These are phyloP conservation scores for Chaetomiaceae sp. DNA, from an alignment of 2,329 filamentous ascomycete genomes.

Conservation along the genomic window DNA sequence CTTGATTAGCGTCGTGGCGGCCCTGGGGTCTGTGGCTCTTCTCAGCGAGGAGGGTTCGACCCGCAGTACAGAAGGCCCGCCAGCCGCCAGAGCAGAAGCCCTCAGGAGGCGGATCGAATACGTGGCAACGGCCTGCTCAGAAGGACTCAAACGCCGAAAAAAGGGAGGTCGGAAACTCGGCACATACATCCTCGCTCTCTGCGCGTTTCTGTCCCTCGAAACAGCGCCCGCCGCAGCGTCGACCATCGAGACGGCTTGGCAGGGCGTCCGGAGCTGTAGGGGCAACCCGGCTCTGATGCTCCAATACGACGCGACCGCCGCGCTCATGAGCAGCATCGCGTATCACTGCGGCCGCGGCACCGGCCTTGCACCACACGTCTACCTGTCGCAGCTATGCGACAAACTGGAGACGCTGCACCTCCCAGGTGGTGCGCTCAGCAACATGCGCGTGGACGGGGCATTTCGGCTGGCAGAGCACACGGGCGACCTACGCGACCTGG, in stretches of 20 bases:
- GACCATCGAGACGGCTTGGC: slow-evolving; percentile 15
- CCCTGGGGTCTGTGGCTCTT: slow-evolving; percentile 34
- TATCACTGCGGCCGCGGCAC: slow-evolving; percentile 40
- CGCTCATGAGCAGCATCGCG: slow-evolving; percentile 41
- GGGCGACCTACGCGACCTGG: slow-evolving; percentile 46
- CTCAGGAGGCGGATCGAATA: slow-evolving; percentile 22
- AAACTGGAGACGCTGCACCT: slow-evolving; percentile 33
- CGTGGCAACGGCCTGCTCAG: slow-evolving; percentile 28
- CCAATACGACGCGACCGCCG: slow-evolving; percentile 31
- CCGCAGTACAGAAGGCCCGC: background rate
- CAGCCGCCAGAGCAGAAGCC: slow-evolving; percentile 4
- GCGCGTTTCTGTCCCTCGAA: slow-evolving; percentile 18
- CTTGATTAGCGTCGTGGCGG: slow-evolving; percentile 37
- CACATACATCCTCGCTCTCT: slow-evolving; percentile 21
- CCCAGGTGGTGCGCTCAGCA: slow-evolving; percentile 29
- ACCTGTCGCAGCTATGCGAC: slow-evolving; percentile 37
- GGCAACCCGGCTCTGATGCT: slow-evolving; percentile 13
- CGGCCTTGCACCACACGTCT: slow-evolving; percentile 32
- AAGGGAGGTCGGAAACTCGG: slow-evolving; percentile 17
- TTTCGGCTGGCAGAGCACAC: slow-evolving; percentile 48
- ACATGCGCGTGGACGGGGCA: slow-evolving; percentile 41
- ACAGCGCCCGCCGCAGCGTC: background rate
- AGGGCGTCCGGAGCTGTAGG: slow-evolving; percentile 6
- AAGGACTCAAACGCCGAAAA: slow-evolving; percentile 20
- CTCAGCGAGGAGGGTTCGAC: slow-evolving; percentile 19